A percentile compares a stretch with the other conserved stretches of the same genome.
These are phyloP conservation scores for Amanita phalloides DNA, from an alignment of 768 basidiomycete genomes.

Conservation along the genomic window DNA sequence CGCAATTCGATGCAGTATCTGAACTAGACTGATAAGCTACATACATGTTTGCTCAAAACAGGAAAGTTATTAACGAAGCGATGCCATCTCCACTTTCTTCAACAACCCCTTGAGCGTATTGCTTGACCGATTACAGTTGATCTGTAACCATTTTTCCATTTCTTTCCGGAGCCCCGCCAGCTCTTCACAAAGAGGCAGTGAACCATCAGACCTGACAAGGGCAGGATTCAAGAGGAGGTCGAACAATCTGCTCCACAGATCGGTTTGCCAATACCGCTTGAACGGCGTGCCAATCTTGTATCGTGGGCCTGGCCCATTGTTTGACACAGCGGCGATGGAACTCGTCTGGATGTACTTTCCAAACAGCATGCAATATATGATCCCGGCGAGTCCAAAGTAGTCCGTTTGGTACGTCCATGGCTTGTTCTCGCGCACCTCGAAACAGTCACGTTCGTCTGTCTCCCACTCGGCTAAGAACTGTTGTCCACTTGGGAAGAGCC, in stretches of 20 bases:
- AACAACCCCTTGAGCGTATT: conserved; percentile 71
- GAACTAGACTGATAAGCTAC: conserved; percentile 7
- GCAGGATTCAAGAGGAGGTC: conserved; percentile 80
- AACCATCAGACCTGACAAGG: conserved; percentile 39
- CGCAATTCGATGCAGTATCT: not conserved
- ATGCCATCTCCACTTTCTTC: conserved; percentile 70
- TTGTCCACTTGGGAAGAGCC: conserved; percentile 71
- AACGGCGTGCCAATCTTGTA: conserved; percentile 69
- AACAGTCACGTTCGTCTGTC: conserved; percentile 84
- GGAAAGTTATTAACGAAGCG: conserved; percentile 14
- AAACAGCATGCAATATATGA: conserved; percentile 93
- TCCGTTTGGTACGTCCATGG: conserved; percentile 96
- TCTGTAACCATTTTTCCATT: conserved; percentile 83
- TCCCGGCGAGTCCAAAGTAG: conserved; percentile 91
- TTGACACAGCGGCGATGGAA: conserved; percentile 27
- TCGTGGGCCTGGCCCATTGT: conserved; percentile 23
- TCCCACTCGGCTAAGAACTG: conserved; percentile 82
- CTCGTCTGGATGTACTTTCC: conserved; percentile 88
- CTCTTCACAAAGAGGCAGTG: conserved; percentile 65
- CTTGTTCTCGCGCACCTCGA: conserved; percentile 72
- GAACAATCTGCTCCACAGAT: conserved; percentile 78
- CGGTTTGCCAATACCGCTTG: conserved; percentile 92
- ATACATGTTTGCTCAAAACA: not conserved
- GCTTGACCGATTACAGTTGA: conserved; percentile 78
- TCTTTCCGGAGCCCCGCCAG: conserved; percentile 54